Base-by-base conservation (phyloP, 2,329 filamentous ascomycete species). In the Colletotrichum godetiae region DNA sequence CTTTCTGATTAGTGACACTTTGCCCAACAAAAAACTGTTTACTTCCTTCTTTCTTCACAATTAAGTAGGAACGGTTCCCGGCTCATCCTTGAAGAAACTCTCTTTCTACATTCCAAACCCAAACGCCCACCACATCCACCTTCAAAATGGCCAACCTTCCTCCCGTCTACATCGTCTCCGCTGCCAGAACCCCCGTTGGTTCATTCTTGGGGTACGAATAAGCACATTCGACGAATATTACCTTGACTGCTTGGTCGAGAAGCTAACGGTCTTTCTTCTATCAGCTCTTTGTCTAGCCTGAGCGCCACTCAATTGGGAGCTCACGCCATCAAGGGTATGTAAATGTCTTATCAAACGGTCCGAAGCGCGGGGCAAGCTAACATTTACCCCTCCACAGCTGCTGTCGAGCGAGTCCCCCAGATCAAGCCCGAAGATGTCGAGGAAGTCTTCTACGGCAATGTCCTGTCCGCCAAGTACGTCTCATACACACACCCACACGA, bases 371-470 rank as follows among this genome's bases (percentile, higher is more conserved):
- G 49, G 57, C 67, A 66, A 60, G 68, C 63, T 76, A 65, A 76
- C 68, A 64, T 31, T 73, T 73, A 63, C 31, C 61, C 61, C 59
- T 63, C 42, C 61, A 31, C 70, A 92, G 91, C 88, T 79, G 96
- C 96, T 75, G 90, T 99, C 77, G 93, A 95, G 86, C 93, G 95
- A 80, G 94, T 93, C 59, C 92, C 97, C 68, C 90, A 93, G 80
- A 91, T 99, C 86, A 95, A 97, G 86, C 89, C 95, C 68, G 91
- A 95, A 80, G 91, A 97, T 82, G 94, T 99, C 72, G 92, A 99
- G 82, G 97, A 99, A 84, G 95, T 99, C 81, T 97, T 97, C 88
- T 97, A 98, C 82, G 97, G 97, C 84, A 99, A 99, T 88, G 97
- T 99, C 77, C 90, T 99, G 80, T 97, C 95, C 73, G 97, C 96